phyloP scores from a whole-genome alignment of 2,329 filamentous ascomycete genomes.

The Nectriaceae sp. region DNA sequence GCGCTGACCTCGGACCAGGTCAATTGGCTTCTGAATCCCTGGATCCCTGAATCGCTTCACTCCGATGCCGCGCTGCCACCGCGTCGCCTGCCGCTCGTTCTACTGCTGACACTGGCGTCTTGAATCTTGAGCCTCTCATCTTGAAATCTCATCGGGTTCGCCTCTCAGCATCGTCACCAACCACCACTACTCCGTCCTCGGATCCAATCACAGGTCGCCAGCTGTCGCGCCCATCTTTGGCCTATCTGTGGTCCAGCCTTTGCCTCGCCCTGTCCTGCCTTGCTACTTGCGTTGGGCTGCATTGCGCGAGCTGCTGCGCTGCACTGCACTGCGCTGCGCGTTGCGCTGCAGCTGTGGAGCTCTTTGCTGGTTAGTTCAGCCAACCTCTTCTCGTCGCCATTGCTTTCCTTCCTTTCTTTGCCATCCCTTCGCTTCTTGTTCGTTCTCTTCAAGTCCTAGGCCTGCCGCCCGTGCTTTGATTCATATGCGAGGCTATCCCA shows the following conservation, averaged over 20 bases:
- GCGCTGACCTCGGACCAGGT: constrained; percentile 19
- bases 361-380: constrained; percentile 25
- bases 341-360: constrained; percentile 29
- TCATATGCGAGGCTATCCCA: constrained; percentile 31
- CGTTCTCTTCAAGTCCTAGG: constrained; percentile 10
- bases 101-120: constrained; percentile 15
- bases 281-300: constrained; percentile 28
- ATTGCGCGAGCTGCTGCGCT: constrained; percentile 26
- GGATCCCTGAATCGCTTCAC: constrained; percentile 5
- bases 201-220: constrained; percentile 39
- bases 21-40: constrained; percentile 24
- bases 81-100: constrained; percentile 28
- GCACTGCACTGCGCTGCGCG: constrained; percentile 23
- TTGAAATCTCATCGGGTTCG: neutral
- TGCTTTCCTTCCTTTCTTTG: constrained; percentile 22
- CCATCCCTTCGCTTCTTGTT: constrained; percentile 13
- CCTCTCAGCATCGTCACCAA: constrained; percentile 4
- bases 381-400: constrained; percentile 26
- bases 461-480: constrained; percentile 28
- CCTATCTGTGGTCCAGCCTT: no score
- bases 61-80: constrained; percentile 16
- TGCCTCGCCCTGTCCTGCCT: constrained; percentile 16
- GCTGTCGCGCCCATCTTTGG: constrained; percentile 35
- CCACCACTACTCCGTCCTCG: constrained; percentile 19
- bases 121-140: constrained; percentile 18